These are phyloP conservation scores for Ceratocystis smalleyi DNA, from an alignment of 2,329 filamentous ascomycete genomes.

Conservation along the genomic window DNA sequence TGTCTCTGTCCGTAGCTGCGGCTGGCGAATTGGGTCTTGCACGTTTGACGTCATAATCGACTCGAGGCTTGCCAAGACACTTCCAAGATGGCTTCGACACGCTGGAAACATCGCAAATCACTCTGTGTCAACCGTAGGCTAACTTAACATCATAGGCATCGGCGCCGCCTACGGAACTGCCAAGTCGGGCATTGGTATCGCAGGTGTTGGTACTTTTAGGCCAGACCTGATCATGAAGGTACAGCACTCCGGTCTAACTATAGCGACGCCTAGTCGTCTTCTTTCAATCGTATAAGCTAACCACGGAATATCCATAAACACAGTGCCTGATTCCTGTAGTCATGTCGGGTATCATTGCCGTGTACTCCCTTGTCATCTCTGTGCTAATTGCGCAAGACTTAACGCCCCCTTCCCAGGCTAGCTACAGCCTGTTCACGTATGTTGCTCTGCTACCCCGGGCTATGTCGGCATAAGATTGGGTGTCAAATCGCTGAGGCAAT, in stretches of 20 bases:
- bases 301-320: neutral
- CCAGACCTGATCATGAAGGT: constrained; percentile 88
- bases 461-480: too few relatives aligned
- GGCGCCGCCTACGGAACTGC: constrained; percentile 79
- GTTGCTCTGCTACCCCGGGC: constrained; percentile 21
- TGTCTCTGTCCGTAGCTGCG: neutral
- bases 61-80: neutral
- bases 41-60: neutral
- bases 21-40: neutral
- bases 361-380: constrained; percentile 92
- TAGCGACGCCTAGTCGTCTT: too few relatives aligned
- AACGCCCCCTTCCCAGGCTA: constrained; percentile 46
- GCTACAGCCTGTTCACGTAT: constrained; percentile 74
- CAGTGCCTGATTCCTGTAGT: constrained; percentile 76
- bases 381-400: constrained; percentile 91
- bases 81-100: neutral
- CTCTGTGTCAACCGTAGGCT: neutral
- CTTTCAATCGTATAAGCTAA: neutral
- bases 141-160: constrained; percentile 28
- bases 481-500: too few relatives aligned
- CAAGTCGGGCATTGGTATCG: constrained; percentile 77
- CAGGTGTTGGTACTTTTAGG: constrained; percentile 69
- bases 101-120: neutral
- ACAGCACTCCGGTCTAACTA: constrained; percentile 20
- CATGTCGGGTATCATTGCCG: constrained; percentile 98